Conservation (phyloP, 306 rosid genomes). For the Rosa multiflora region DNA sequence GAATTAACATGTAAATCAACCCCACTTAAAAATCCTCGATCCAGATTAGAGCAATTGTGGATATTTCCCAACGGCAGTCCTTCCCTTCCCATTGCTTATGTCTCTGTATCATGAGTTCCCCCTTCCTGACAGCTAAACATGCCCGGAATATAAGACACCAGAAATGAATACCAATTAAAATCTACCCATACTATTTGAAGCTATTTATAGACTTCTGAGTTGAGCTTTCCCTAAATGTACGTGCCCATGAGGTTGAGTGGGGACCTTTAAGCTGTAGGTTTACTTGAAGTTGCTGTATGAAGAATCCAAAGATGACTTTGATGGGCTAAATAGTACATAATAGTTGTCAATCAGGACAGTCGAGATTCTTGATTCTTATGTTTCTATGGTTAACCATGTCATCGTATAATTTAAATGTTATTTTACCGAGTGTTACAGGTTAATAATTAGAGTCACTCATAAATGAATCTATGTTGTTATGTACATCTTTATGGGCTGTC, state of each 20-base stretch:
- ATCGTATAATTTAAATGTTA: background rate
- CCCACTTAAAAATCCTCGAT: background rate
- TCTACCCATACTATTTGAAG: slow-evolving; percentile 2
- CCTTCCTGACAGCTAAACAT: background rate
- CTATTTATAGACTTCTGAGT: background rate
- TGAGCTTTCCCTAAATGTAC: background rate
- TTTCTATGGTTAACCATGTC: background rate
- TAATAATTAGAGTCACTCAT: background rate
- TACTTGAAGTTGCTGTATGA: background rate
- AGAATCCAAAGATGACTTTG: background rate
- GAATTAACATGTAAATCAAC: background rate
- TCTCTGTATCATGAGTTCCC: background rate
- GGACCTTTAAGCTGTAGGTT: background rate
- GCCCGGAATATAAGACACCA: background rate
- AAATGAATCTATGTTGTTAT: background rate
- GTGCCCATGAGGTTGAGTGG: background rate
- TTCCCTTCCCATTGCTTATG: background rate
- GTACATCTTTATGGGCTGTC: background rate
- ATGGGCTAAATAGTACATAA: background rate
- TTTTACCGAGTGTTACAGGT: background rate
- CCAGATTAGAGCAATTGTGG: background rate
- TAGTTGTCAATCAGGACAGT: background rate
- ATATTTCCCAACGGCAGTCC: background rate
- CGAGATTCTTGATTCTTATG: background rate
- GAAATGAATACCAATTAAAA: background rate